These are phyloP conservation scores for Clausena lansium DNA, from an alignment of 345 rosid genomes.

Conservation along the genomic window DNA sequence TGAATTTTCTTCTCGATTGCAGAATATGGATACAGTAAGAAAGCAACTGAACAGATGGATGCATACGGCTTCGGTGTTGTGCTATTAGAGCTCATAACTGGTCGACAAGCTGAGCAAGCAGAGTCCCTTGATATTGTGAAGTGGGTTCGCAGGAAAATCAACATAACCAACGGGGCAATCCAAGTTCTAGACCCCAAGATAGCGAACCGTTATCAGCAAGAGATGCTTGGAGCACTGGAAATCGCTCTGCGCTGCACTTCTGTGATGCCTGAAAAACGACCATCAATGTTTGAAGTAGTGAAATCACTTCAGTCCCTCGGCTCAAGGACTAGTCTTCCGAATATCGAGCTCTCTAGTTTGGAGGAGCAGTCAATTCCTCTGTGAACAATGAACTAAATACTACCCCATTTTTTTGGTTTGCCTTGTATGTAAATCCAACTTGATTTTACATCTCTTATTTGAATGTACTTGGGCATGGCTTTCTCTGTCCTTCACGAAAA, in stretches of 20 bases:
- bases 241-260: slow-evolving; percentile 75
- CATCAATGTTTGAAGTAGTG: slow-evolving; percentile 63
- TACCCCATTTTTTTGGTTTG: neutral
- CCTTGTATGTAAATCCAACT: slow-evolving; percentile 19
- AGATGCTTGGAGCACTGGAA: slow-evolving; percentile 71
- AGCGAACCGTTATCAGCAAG: slow-evolving; percentile 41
- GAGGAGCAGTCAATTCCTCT: slow-evolving; percentile 24
- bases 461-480: slow-evolving; percentile 7
- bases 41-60: slow-evolving; percentile 80
- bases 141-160: slow-evolving; percentile 88
- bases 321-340: slow-evolving; percentile 23
- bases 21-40: slow-evolving; percentile 73
- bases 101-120: slow-evolving; percentile 58
- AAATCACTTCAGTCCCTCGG: slow-evolving; percentile 55
- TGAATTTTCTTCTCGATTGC: slow-evolving; percentile 25
- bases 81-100: slow-evolving; percentile 75
- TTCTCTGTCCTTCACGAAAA: neutral
- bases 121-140: slow-evolving; percentile 66
- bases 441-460: neutral
- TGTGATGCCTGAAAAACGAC: slow-evolving; percentile 77
- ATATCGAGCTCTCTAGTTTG: slow-evolving; percentile 21
- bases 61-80: slow-evolving; percentile 90
- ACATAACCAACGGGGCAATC: slow-evolving; percentile 64
- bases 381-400: slow-evolving; percentile 1
- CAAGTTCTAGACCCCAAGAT: slow-evolving; percentile 74